Base-by-base conservation (phyloP, 352 stramenopile genomes). In the Phytopythium kandeliae region DNA sequence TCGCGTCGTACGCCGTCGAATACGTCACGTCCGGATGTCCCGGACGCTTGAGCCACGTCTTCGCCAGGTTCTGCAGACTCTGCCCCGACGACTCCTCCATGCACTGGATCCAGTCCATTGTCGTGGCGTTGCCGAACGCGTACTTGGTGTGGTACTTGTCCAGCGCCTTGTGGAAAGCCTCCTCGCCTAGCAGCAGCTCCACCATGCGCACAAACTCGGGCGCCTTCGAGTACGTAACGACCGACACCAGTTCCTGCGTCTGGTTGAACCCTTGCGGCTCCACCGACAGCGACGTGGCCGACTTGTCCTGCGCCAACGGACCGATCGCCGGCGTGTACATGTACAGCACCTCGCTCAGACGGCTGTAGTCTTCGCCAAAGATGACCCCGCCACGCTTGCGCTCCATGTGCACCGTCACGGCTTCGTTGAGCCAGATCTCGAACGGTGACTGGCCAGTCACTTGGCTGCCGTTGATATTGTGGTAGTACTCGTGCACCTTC, bases 401-500 rank as follows among this genome's bases (percentile, higher is more conserved):
- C 48, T 89, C 74, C 74, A 89, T 86, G 70, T 89, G 78, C 42
- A 89, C 78, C 15, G 78, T 89, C 26, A 89, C 78, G 55, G 78
- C 78, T 53, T 89, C 78, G 46, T 89, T 89, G 54, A 89, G 67
- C 78, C 78, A 89, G 52, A 89, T 87, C 58, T 89, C 78, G 42
- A 89, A 89, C 25, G 78, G 78, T 26, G 74, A 86, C 61, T 89
- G 78, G 30, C 78, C 78, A n/a, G 78, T 89, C 25, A 89, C 78
- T 50, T 89, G 74, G 44, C 69, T 84, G 34, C 78, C 78, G 55
- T 89, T 89, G 52, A 89, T 89, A 52, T 89, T 89, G 67, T 89
- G 78, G 67, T 89, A 89, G 65, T 86, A 89, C 47, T 89, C 78
- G 69, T 89, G 78, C 17, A 87, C 75, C 58, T 89, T 89, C 40